Conservation (phyloP, 139 green algal genomes). For the Chlamydomonas eustigma region DNA sequence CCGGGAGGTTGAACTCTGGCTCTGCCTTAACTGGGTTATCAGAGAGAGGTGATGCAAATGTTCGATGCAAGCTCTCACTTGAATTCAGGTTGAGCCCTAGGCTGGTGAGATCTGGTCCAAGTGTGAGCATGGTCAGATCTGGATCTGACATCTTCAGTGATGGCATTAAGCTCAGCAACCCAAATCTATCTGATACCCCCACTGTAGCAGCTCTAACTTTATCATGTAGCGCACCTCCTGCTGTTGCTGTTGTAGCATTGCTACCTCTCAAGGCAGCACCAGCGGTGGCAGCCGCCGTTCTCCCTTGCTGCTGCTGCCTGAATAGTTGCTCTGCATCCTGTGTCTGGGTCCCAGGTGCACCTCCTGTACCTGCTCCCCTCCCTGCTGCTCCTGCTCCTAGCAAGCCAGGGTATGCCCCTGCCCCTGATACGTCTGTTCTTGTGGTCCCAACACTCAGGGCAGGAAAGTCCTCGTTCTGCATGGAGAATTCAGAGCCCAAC, state of each 20-base stretch:
- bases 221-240: not conserved
- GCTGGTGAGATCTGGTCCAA: constrained; percentile 94
- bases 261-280: not conserved
- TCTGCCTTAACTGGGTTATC: constrained; percentile 70
- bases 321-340: not conserved
- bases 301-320: constrained; percentile 25
- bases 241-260: not conserved
- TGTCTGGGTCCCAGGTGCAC: not conserved
- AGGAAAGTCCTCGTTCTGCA: constrained; percentile 40
- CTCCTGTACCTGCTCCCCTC: too few species aligned
- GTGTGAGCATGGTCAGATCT: constrained; percentile 90
- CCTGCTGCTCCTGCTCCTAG: too few species aligned
- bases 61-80: constrained; percentile 15
- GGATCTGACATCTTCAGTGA: constrained; percentile 92
- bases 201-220: not conserved
- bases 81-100: constrained; percentile 94
- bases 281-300: constrained; percentile 4
- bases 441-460: constrained; percentile 11
- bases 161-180: constrained; percentile 85
- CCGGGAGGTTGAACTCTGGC: constrained; percentile 82
- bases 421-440: not conserved
- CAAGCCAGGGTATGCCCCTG: not conserved
- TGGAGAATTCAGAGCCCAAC: constrained; percentile 7
- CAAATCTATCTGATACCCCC: constrained; percentile 66
- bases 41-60: constrained; percentile 80